phyloP scores from a whole-genome alignment of 1,284 basidiomycete genomes.

The Cystobasidium pallidum region DNA sequence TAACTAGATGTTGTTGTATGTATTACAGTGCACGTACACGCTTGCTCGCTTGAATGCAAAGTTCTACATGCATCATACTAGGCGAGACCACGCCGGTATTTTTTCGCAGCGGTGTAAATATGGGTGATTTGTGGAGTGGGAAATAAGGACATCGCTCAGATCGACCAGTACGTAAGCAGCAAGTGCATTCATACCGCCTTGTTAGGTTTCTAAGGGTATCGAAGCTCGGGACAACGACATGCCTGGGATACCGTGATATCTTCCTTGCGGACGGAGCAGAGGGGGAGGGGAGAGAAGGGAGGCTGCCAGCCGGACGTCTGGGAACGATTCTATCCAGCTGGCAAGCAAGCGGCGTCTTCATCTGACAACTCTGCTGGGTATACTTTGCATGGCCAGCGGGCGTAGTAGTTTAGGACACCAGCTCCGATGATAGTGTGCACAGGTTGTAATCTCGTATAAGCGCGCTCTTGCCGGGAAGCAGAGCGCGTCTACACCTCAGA shows the following conservation, averaged over 20 bases:
- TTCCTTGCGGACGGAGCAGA: constrained; percentile 20
- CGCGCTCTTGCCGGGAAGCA: neutral
- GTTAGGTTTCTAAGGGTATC: constrained; percentile 19
- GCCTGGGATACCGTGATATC: constrained; percentile 25
- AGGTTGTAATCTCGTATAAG: constrained; percentile 16
- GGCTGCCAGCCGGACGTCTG: neutral
- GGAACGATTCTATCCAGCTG: neutral
- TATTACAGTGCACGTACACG: neutral
- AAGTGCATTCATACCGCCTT: neutral
- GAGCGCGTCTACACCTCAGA: constrained; percentile 17
- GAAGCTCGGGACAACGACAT: constrained; percentile 34
- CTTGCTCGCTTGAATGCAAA: neutral
- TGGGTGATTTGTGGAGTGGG: neutral
- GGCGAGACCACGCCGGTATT: no score
- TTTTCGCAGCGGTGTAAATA: no score
- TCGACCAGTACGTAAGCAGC: constrained; percentile 1
- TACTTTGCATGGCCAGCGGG: neutral
- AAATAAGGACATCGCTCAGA: constrained; percentile 2
- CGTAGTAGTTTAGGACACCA: constrained; percentile 22
- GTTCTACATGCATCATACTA: neutral
- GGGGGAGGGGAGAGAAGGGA: neutral
- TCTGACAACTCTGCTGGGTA: constrained; percentile 6
- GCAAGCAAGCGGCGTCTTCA: neutral
- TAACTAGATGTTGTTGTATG: neutral
- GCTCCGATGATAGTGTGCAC: constrained; percentile 14